Conservation (phyloP, 495 filamentous ascomycete genomes). For the Penicillium coprophilum region DNA sequence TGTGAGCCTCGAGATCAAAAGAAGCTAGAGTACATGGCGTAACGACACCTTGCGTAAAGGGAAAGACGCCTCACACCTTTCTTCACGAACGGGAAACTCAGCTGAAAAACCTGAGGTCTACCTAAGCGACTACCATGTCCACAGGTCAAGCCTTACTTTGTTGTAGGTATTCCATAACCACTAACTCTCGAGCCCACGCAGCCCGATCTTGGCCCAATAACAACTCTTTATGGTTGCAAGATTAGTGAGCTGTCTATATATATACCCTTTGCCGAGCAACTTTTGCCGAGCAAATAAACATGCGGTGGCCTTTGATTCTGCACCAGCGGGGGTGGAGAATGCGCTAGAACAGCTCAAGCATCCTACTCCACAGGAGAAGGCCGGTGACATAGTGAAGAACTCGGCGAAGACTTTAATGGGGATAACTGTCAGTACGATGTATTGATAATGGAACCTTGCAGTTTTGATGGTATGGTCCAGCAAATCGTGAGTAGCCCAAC, state of each 20-base stretch:
- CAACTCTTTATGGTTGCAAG: not conserved
- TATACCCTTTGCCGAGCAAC: slow-evolving; percentile 49
- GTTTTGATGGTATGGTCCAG: not conserved
- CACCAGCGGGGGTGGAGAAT: slow-evolving; percentile 56
- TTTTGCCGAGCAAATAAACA: slow-evolving; percentile 65
- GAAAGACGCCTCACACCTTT: no score
- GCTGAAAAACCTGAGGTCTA: not conserved
- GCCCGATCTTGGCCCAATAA: no score
- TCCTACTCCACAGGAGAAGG: slow-evolving; percentile 53
- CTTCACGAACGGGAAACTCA: not conserved
- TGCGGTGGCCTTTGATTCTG: slow-evolving; percentile 56
- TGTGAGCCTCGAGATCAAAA: no score
- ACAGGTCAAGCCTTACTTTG: not conserved
- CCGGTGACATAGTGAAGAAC: slow-evolving; percentile 49
- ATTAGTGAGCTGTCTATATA: not conserved
- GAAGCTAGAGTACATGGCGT: no score
- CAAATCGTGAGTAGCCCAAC: not conserved
- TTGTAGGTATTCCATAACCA: not conserved
- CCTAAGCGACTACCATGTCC: not conserved
- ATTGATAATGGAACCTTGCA: not conserved
- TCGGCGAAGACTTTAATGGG: slow-evolving; percentile 49
- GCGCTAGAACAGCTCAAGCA: slow-evolving; percentile 56
- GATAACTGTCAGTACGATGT: not conserved
- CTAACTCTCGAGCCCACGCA: not conserved
- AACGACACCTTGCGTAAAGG: no score